phyloP scores from a whole-genome alignment of 495 filamentous ascomycete genomes.

The Pseudevernia furfuracea region DNA sequence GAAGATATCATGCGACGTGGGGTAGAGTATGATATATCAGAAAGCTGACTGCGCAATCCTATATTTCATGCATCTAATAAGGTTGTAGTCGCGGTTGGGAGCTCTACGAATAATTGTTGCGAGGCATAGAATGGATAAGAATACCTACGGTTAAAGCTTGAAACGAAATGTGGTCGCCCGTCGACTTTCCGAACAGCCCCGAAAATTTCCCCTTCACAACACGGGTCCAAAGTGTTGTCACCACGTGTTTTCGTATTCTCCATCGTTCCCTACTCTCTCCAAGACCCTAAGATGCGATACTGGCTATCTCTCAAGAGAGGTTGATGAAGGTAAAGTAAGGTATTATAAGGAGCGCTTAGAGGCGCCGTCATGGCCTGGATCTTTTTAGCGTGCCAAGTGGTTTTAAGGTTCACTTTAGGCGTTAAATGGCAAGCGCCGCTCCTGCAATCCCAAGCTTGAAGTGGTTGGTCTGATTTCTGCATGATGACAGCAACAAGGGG shows the following conservation, averaged over 20 bases:
- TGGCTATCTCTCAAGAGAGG: background rate
- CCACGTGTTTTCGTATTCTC: background rate
- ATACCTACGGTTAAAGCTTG: background rate
- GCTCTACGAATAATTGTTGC: background rate
- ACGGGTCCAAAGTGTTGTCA: background rate
- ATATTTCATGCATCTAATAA: background rate
- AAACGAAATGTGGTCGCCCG: background rate
- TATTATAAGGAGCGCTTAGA: conserved; percentile 4
- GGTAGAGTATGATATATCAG: background rate
- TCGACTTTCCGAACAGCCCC: background rate
- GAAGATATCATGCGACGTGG: background rate
- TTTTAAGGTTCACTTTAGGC: conserved; percentile 4
- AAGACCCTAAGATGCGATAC: background rate
- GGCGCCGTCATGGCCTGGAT: background rate
- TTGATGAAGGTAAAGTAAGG: background rate
- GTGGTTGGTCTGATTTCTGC: conserved; percentile 9
- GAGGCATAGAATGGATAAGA: background rate
- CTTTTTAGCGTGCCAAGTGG: background rate
- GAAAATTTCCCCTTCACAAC: background rate
- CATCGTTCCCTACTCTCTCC: background rate
- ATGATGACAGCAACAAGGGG: conserved; percentile 10
- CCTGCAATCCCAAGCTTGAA: background rate
- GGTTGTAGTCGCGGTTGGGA: background rate
- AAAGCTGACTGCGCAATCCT: background rate
- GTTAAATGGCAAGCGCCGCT: conserved; percentile 14